Evolutionary conservation across 495 filamentous ascomycete species (phyloP).

Genomic region (Tuber melanosporum): DNA sequence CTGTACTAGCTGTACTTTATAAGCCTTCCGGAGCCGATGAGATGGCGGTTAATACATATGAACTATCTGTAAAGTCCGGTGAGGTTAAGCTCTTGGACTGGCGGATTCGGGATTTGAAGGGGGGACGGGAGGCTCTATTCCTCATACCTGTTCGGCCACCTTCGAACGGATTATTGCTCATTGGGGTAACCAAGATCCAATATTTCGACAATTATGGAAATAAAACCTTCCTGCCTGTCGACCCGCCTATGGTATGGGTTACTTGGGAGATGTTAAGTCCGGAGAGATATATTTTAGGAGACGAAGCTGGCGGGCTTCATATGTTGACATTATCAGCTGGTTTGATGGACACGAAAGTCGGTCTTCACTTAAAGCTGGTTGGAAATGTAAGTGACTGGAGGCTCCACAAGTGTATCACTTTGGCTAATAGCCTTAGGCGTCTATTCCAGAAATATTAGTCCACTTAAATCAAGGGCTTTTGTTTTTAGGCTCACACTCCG

Average conservation of each 20-base stretch:
- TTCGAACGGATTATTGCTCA: conserved; percentile 66
- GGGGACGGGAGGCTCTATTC: conserved; percentile 56
- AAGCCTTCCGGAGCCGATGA: conserved; percentile 62
- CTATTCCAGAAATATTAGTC: conserved; percentile 67
- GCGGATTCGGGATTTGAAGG: not conserved
- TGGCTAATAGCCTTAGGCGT: conserved; percentile 46
- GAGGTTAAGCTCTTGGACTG: not conserved
- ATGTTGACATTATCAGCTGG: conserved; percentile 41
- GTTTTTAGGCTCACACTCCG: conserved; percentile 87
- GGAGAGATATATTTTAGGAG: conserved; percentile 74
- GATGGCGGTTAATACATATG: conserved; percentile 56
- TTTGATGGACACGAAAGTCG: conserved; percentile 53
- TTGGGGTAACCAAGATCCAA: conserved; percentile 75
- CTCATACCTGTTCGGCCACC: conserved; percentile 71
- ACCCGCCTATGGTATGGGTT: conserved; percentile 72
- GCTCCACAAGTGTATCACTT: not conserved
- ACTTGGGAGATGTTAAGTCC: conserved; percentile 80
- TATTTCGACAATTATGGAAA: conserved; percentile 68
- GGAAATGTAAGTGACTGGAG: conserved; percentile 44
- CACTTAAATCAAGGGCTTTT: conserved; percentile 68
- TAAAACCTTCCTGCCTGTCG: conserved; percentile 56
- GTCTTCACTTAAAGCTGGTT: conserved; percentile 61
- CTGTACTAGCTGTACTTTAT: conserved; percentile 77
- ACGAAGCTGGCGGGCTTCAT: conserved; percentile 80
- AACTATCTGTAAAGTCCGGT: conserved; percentile 38